A percentile compares a stretch with the other conserved stretches of the same genome.
Conservation (phyloP, 1,139 yeast genomes). For the Lizanozyma gosingica region DNA sequence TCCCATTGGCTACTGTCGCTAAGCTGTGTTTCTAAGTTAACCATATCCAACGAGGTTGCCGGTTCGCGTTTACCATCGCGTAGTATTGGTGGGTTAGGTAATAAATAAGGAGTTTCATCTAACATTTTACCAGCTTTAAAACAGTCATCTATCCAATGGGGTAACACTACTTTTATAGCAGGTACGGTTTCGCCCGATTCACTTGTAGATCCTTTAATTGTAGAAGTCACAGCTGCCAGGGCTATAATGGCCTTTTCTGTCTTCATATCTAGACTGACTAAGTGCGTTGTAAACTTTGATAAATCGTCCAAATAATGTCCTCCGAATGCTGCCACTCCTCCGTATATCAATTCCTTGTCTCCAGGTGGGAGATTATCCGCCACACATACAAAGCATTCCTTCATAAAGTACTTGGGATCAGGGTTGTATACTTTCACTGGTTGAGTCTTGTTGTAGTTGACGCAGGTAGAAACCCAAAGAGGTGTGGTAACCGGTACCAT, state of each 20-base stretch:
- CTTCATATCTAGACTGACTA: constrained; percentile 47
- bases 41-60: not conserved
- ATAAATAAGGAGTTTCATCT: constrained; percentile 44
- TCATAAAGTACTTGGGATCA: constrained; percentile 56
- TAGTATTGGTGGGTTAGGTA: constrained; percentile 22
- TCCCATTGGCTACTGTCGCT: not conserved
- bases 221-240: constrained; percentile 25
- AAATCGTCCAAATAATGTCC: constrained; percentile 62
- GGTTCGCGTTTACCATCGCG: constrained; percentile 3
- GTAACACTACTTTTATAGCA: constrained; percentile 55
- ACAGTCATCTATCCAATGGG: constrained; percentile 73
- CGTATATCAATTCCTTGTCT: constrained; percentile 58
- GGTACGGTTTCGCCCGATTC: constrained; percentile 17
- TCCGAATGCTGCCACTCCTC: constrained; percentile 64
- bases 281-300: constrained; percentile 68
- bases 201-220: too few species aligned
- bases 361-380: constrained; percentile 48
- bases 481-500: constrained; percentile 66
- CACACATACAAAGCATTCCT: constrained; percentile 52
- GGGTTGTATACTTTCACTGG: constrained; percentile 56
- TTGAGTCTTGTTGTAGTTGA: constrained; percentile 31
- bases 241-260: constrained; percentile 44
- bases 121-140: constrained; percentile 42
- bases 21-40: not conserved
- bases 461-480: constrained; percentile 53